Conservation (phyloP, 2,329 filamentous ascomycete genomes). For the Aspergillus sp. region DNA sequence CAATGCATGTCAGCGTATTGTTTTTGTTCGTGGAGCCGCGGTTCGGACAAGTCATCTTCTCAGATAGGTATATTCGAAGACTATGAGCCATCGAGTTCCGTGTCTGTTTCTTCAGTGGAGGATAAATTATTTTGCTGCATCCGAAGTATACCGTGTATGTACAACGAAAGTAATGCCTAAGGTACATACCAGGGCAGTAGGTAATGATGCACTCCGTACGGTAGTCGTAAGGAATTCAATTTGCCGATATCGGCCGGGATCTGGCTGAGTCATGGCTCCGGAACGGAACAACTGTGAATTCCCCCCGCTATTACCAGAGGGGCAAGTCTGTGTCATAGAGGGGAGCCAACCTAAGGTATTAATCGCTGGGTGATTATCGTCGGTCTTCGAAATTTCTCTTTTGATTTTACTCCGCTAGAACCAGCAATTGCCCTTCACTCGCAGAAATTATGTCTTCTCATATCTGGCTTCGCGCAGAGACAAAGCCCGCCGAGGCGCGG, state of each 20-base stretch:
- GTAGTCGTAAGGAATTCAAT: too few species aligned
- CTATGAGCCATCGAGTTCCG: too few species aligned
- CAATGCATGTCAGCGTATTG: not conserved
- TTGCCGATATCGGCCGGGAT: conserved; percentile 19
- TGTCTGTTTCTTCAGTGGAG: too few species aligned
- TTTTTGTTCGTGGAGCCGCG: not conserved
- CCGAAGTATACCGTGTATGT: too few species aligned
- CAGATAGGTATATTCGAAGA: not conserved
- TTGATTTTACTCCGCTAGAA: conserved; percentile 6
- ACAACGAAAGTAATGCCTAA: too few species aligned
- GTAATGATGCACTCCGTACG: too few species aligned
- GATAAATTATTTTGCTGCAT: too few species aligned
- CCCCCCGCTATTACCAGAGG: conserved; percentile 30
- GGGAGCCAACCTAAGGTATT: not conserved
- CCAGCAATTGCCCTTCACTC: conserved; percentile 11
- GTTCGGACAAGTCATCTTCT: not conserved
- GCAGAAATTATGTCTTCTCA: conserved; percentile 28
- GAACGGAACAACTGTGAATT: conserved; percentile 30
- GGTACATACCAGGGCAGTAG: too few species aligned
- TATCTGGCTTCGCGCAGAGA: conserved; percentile 59
- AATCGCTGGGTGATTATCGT: conserved; percentile 1
- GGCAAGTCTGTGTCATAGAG: conserved; percentile 30
- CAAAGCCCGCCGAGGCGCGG: conserved; percentile 59
- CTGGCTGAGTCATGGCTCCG: conserved; percentile 24
- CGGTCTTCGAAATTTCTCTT: conserved; percentile 3